Percentiles rank a stretch among this genome's conserved stretches.
phyloP scores from a whole-genome alignment of 805 yeast species.

The Lachancea mirantina region DNA sequence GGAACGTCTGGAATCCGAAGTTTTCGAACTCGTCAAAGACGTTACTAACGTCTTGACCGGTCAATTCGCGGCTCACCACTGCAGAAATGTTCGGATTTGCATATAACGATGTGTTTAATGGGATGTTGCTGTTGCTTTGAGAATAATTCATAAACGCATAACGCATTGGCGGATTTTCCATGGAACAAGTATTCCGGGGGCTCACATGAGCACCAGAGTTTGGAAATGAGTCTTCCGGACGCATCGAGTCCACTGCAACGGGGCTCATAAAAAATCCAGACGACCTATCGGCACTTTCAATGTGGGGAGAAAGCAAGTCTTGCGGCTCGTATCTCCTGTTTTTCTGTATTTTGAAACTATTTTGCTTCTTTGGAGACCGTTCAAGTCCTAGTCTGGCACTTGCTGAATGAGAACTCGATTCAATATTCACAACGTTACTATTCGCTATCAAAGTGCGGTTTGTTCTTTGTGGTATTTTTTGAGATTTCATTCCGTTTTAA shows the following conservation, averaged over 20 bases:
- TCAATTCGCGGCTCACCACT: neutral
- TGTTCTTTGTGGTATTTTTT: constrained; percentile 3
- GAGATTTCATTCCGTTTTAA: constrained; percentile 5
- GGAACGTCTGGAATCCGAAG: constrained; percentile 28
- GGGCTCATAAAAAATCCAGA: constrained; percentile 3
- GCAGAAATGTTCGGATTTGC: constrained; percentile 1
- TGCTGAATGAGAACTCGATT: neutral
- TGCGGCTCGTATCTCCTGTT: constrained; percentile 4
- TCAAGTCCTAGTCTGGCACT: constrained; percentile 2
- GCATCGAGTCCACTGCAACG: no score
- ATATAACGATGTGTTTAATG: constrained; percentile 1
- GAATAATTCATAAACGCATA: constrained; percentile 17
- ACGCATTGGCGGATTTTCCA: no score
- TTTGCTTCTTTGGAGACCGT: constrained; percentile 7
- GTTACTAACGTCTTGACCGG: constrained; percentile 3
- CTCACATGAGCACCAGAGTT: no score
- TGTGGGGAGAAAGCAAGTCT: constrained; percentile 1
- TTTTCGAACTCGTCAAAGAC: constrained; percentile 7
- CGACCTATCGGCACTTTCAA: constrained; percentile 2
- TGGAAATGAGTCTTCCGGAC: no score
- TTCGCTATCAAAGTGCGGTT: constrained; percentile 6
- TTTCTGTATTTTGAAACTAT: constrained; percentile 7
- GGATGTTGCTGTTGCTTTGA: constrained; percentile 4
- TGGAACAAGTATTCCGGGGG: no score
- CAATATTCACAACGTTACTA: constrained; percentile 6